Evolutionary conservation across 495 filamentous ascomycete species (phyloP).

Genomic region (Penicillium manginii): DNA sequence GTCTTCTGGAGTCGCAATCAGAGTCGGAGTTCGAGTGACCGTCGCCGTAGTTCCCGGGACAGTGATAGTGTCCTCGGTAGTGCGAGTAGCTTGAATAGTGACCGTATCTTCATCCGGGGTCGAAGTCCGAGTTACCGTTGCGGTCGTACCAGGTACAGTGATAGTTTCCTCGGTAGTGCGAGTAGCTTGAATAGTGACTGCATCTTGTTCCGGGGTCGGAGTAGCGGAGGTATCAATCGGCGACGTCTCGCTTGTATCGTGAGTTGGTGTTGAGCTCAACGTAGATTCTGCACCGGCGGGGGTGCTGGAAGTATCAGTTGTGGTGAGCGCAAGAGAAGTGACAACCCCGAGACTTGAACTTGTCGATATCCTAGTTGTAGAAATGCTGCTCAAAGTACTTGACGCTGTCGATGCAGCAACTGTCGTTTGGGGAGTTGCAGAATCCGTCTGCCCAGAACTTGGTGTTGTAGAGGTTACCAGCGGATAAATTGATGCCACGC

Average conservation of each 20-base stretch:
- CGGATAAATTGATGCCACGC: neutral
- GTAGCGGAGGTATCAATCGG: neutral
- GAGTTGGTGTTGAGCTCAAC: neutral
- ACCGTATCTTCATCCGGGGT: conserved; percentile 1
- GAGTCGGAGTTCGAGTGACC: neutral
- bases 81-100: conserved; percentile 6
- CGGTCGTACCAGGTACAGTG: neutral
- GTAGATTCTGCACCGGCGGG: neutral
- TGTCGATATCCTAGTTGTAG: neutral
- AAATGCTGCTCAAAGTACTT: neutral
- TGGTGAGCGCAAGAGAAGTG: neutral
- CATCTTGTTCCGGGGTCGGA: too few species aligned
- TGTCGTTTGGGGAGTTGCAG: neutral
- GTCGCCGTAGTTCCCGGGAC: neutral
- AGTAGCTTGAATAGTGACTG: neutral
- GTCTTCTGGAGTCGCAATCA: neutral
- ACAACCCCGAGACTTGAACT: neutral
- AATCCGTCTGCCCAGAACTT: neutral
- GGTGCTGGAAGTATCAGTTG: neutral
- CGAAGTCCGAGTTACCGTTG: neutral
- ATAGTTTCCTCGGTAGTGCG: neutral
- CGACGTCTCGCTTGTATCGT: neutral
- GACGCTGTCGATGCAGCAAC: neutral
- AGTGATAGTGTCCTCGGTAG: neutral
- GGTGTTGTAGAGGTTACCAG: neutral